These are phyloP conservation scores for Penicillium hordei DNA, from an alignment of 2,329 filamentous ascomycete genomes.

Conservation along the genomic window DNA sequence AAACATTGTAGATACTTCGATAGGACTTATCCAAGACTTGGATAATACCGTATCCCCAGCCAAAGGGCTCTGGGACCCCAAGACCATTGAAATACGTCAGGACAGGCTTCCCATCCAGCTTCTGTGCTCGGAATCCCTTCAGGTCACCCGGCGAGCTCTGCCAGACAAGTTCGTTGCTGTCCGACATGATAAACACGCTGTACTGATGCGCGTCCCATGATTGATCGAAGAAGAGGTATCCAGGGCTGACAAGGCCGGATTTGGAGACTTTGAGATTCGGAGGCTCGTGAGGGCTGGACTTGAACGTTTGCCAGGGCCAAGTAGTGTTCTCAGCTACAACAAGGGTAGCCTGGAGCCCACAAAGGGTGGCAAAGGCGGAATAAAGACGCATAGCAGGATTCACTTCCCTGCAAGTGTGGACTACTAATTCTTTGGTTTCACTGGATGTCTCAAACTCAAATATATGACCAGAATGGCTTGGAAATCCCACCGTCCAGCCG, in stretches of 20 bases:
- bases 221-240: conserved; percentile 26
- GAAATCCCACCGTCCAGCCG: not conserved
- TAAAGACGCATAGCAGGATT: not conserved
- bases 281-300: not conserved
- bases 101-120: conserved; percentile 26
- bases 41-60: conserved; percentile 26
- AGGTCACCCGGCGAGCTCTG: conserved; percentile 25
- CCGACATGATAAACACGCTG: conserved; percentile 27
- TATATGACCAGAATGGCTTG: not conserved
- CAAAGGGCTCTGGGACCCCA: conserved; percentile 23
- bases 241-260: too few species aligned
- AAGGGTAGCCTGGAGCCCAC: not conserved
- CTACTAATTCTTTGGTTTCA: not conserved
- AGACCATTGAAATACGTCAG: conserved; percentile 30
- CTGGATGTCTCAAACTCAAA: conserved; percentile 1
- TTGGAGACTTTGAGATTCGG: too few species aligned
- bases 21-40: conserved; percentile 27
- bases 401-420: not conserved
- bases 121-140: conserved; percentile 28
- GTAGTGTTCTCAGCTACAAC: not conserved
- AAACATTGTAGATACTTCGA: conserved; percentile 28
- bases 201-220: conserved; percentile 17
- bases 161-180: conserved; percentile 27
- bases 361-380: not conserved
- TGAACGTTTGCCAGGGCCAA: conserved; percentile 3